phyloP scores from a whole-genome alignment of 257 asterid species.

The Solanum habrochaites region DNA sequence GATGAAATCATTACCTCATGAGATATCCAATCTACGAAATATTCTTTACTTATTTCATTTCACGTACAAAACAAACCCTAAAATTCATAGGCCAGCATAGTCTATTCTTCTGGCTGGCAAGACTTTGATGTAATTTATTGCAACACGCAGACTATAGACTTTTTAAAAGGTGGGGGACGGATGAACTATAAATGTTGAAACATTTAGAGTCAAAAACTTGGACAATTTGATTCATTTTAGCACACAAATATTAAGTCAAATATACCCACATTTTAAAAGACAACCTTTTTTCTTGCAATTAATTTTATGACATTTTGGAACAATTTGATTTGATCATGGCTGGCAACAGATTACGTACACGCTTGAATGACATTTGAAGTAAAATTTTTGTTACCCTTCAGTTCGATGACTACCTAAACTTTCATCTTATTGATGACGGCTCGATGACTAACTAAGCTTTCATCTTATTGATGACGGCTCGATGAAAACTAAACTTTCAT shows the following conservation, averaged over 20 bases:
- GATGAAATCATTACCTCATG: too few relatives aligned
- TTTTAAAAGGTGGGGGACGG: neutral
- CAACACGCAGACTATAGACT: neutral
- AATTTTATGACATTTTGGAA: neutral
- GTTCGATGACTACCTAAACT: neutral
- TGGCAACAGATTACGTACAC: neutral
- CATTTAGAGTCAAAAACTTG: neutral
- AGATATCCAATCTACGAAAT: too few relatives aligned
- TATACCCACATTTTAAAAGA: neutral
- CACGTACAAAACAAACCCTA: neutral
- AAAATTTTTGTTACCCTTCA: neutral
- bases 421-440: too few relatives aligned
- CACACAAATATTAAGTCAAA: neutral
- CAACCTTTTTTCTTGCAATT: neutral
- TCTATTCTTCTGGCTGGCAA: neutral
- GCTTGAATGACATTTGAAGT: neutral
- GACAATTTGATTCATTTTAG: neutral
- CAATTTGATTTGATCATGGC: neutral
- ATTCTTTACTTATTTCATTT: neutral
- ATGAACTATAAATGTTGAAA: neutral
- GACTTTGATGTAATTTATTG: neutral
- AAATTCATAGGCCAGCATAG: neutral
- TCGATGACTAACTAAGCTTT: too few relatives aligned
- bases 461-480: too few relatives aligned
- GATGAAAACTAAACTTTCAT: neutral